phyloP scores from a whole-genome alignment of 2,329 filamentous ascomycete species.

The Fusarium mexicanum region DNA sequence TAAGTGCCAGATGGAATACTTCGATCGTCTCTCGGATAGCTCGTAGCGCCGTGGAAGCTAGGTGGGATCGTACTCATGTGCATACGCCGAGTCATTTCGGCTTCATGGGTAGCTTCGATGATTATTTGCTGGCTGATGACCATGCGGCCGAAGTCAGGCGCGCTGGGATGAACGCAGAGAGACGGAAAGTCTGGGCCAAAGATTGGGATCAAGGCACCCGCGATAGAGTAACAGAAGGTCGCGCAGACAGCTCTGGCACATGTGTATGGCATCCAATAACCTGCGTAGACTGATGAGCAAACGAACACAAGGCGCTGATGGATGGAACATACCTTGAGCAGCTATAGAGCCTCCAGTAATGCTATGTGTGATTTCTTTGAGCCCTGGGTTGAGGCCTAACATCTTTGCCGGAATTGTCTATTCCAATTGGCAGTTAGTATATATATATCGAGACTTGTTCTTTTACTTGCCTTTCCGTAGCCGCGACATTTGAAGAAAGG shows the following conservation, averaged over 20 bases:
- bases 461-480: constrained; percentile 78
- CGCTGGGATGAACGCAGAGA: constrained; percentile 72
- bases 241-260: constrained; percentile 88
- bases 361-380: constrained; percentile 90
- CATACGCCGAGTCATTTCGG: constrained; percentile 43
- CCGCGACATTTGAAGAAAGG: constrained; percentile 92
- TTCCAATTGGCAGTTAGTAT: constrained; percentile 19
- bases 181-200: constrained; percentile 86
- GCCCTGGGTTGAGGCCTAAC: constrained; percentile 78
- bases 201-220: constrained; percentile 86
- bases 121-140: constrained; percentile 69
- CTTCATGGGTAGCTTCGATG: constrained; percentile 60
- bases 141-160: constrained; percentile 73
- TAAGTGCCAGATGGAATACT: constrained; percentile 8
- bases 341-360: constrained; percentile 92
- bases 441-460: neutral
- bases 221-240: constrained; percentile 88
- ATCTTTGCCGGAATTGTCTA: constrained; percentile 92
- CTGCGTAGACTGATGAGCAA: constrained; percentile 56
- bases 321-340: constrained; percentile 75
- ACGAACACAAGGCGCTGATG: neutral
- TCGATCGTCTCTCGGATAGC: constrained; percentile 35
- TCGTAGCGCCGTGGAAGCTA: constrained; percentile 21
- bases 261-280: constrained; percentile 95
- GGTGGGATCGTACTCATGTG: constrained; percentile 20